These are phyloP conservation scores for Pythium sukuiense DNA, from an alignment of 352 stramenopile species.

Conservation along the genomic window DNA sequence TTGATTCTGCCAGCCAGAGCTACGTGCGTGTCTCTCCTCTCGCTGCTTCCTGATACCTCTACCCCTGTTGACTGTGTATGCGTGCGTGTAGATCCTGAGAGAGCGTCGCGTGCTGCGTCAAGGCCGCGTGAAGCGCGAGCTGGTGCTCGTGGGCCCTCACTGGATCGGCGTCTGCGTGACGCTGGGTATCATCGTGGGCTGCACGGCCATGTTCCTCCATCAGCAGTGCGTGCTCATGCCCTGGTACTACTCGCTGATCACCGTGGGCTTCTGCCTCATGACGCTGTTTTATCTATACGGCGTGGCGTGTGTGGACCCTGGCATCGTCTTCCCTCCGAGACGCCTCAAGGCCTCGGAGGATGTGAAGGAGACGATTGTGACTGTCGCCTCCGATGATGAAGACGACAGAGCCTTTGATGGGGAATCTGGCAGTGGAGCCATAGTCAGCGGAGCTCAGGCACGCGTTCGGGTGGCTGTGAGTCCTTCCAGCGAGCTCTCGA, in stretches of 20 bases:
- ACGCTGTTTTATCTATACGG: constrained; percentile 75
- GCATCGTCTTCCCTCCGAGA: constrained; percentile 48
- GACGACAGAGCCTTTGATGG: constrained; percentile 1
- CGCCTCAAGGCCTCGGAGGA: constrained; percentile 22
- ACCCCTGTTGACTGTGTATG: neutral
- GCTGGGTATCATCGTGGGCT: constrained; percentile 55
- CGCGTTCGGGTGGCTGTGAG: neutral
- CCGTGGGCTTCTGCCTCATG: constrained; percentile 47
- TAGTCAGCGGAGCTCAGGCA: neutral
- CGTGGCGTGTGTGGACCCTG: constrained; percentile 73
- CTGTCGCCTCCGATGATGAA: constrained; percentile 12
- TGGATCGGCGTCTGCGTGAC: constrained; percentile 81
- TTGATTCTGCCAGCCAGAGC: constrained; percentile 22
- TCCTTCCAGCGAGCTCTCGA: neutral
- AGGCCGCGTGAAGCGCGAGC: constrained; percentile 28
- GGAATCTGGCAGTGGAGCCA: neutral
- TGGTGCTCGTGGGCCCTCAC: constrained; percentile 71
- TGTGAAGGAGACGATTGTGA: constrained; percentile 23
- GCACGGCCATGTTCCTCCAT: constrained; percentile 58
- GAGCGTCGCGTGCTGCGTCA: constrained; percentile 36
- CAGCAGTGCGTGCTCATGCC: constrained; percentile 51
- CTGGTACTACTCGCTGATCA: constrained; percentile 60
- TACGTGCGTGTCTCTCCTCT: constrained; percentile 21
- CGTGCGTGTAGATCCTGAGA: constrained; percentile 40
- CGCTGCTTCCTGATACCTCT: neutral